Conservation (phyloP, 1,139 yeast species). For the Hanseniaspora sp. region DNA sequence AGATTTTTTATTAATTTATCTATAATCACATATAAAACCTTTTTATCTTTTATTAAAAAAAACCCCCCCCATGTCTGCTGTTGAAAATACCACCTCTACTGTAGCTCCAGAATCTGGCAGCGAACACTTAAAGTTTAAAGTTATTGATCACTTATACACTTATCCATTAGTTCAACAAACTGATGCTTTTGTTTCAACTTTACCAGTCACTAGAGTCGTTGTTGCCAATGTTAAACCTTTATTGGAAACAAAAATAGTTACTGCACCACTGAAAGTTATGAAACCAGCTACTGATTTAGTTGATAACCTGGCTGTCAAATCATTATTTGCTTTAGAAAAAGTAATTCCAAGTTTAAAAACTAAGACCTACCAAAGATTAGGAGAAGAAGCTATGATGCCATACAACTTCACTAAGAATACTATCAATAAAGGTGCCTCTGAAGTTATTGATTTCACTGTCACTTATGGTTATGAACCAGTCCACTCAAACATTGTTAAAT, state of each 20-base stretch:
- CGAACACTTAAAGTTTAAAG: conserved; percentile 18
- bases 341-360: conserved; percentile 30
- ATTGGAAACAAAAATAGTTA: conserved; percentile 28
- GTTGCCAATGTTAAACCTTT: conserved; percentile 38
- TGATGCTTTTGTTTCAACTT: conserved; percentile 28
- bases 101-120: conserved; percentile 16
- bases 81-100: conserved; percentile 16
- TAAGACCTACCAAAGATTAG: conserved; percentile 27
- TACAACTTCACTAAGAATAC: conserved; percentile 23
- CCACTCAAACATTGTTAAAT: conserved; percentile 32
- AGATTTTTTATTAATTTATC: too few relatives aligned
- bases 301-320: conserved; percentile 29
- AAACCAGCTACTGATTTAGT: conserved; percentile 31
- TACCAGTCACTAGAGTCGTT: conserved; percentile 33
- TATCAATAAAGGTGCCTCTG: conserved; percentile 26
- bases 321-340: conserved; percentile 29
- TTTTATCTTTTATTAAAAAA: not conserved
- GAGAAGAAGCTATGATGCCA: conserved; percentile 27
- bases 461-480: conserved; percentile 37
- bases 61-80: conserved; percentile 8
- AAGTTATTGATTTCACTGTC: conserved; percentile 23
- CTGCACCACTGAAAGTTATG: conserved; percentile 28
- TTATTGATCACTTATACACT: conserved; percentile 30
- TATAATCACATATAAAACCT: too few relatives aligned
- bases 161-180: conserved; percentile 38